Percentiles rank a stretch among this genome's conserved stretches.
phyloP scores from a whole-genome alignment of 2,329 filamentous ascomycete genomes.

The Colletotrichum trifolii region DNA sequence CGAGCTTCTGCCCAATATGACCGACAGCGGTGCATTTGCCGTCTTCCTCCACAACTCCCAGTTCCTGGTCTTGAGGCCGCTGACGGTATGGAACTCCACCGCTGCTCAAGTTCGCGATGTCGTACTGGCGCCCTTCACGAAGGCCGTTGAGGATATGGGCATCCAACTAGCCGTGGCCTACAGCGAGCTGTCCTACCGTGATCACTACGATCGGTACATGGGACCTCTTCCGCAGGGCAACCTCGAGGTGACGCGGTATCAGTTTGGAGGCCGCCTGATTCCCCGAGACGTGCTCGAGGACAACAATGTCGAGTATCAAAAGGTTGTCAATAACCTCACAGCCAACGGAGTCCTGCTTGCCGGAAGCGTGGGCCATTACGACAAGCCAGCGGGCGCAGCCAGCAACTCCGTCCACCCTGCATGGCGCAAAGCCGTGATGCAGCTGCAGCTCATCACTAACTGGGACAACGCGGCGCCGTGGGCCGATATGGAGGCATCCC shows the following conservation, averaged over 20 bases:
- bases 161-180: conserved; percentile 41
- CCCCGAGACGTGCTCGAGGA: conserved; percentile 45
- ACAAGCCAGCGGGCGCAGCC: conserved; percentile 42
- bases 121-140: conserved; percentile 46
- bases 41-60: conserved; percentile 59
- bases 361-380: conserved; percentile 45
- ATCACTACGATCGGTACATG: conserved; percentile 49
- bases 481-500: conserved; percentile 41
- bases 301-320: conserved; percentile 43
- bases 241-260: conserved; percentile 45
- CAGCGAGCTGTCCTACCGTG: conserved; percentile 44
- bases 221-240: conserved; percentile 48
- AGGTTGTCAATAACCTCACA: conserved; percentile 45
- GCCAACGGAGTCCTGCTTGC: conserved; percentile 45
- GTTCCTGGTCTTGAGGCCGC: conserved; percentile 54
- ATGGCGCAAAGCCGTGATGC: conserved; percentile 49
- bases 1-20: conserved; percentile 55
- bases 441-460: conserved; percentile 44
- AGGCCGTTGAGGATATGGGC: conserved; percentile 40
- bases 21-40: conserved; percentile 61
- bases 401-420: conserved; percentile 51
- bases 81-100: conserved; percentile 44
- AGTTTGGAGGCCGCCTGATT: conserved; percentile 51
- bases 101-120: conserved; percentile 41
- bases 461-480: conserved; percentile 41